Evolutionary conservation across 139 green algal species (phyloP).

Genomic region (Picochlorum sp.): DNA sequence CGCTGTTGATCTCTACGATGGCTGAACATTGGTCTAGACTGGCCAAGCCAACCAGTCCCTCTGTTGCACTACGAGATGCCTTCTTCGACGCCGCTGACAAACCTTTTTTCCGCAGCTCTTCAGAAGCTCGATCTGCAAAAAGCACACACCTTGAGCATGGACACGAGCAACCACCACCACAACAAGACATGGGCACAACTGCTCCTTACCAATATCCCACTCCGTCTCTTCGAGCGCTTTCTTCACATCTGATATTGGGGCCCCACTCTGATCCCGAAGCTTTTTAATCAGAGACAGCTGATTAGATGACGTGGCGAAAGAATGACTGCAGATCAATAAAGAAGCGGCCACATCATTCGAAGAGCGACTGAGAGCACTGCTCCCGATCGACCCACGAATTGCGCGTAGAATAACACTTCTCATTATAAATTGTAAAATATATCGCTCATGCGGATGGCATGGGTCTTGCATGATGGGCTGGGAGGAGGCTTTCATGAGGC

Average conservation of each 20-base stretch:
- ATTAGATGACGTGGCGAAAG: background rate
- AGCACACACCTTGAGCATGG: background rate
- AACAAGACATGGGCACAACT: background rate
- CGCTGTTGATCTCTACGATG: constrained; percentile 76
- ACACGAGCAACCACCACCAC: background rate
- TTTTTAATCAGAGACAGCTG: constrained; percentile 54
- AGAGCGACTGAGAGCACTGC: background rate
- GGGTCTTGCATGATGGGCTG: too few relatives aligned
- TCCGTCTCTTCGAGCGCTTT: constrained; percentile 38
- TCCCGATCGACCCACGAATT: background rate
- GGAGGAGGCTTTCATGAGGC: too few relatives aligned
- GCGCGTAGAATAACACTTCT: background rate
- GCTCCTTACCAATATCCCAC: constrained; percentile 52
- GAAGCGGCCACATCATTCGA: background rate
- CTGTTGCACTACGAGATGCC: constrained; percentile 60
- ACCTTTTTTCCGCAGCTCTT: constrained; percentile 71
- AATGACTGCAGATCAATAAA: background rate
- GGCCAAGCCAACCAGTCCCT: constrained; percentile 75
- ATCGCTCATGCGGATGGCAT: too few relatives aligned
- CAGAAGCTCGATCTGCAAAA: constrained; percentile 35
- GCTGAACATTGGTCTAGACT: constrained; percentile 9
- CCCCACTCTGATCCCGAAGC: constrained; percentile 59
- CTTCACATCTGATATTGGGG: constrained; percentile 81
- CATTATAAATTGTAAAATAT: background rate
- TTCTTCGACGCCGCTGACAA: constrained; percentile 86